These are phyloP conservation scores for Suillus tomentosus DNA, from an alignment of 768 basidiomycete species.

Conservation along the genomic window DNA sequence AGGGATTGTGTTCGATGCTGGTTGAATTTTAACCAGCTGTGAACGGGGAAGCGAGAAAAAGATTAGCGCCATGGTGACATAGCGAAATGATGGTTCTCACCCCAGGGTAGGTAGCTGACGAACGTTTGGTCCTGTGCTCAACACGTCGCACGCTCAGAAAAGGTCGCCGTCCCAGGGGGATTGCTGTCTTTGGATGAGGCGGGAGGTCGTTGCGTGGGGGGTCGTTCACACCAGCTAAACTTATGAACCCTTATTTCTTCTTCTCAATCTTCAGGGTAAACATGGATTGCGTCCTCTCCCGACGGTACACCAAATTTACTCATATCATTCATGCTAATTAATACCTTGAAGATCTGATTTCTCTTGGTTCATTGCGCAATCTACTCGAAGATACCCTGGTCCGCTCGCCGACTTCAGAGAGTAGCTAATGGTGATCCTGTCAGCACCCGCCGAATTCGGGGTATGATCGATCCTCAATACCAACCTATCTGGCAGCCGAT, in stretches of 20 bases:
- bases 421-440: background rate
- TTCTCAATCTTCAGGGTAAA: background rate
- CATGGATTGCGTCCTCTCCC: background rate
- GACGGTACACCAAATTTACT: background rate
- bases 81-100: constrained; percentile 12
- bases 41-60: constrained; percentile 13
- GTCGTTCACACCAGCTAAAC: background rate
- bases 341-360: background rate
- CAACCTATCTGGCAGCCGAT: background rate
- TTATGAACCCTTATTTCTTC: background rate
- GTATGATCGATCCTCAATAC: background rate
- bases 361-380: background rate
- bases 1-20: constrained; percentile 12
- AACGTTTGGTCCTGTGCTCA: constrained; percentile 14
- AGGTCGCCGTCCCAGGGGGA: constrained; percentile 9
- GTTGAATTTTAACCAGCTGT: constrained; percentile 12
- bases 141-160: constrained; percentile 13
- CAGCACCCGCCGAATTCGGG: background rate
- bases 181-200: constrained; percentile 8
- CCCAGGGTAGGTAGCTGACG: constrained; percentile 6
- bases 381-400: background rate
- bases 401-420: too few relatives aligned
- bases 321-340: background rate
- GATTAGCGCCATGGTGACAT: constrained; percentile 18
- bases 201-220: constrained; percentile 6